phyloP scores from a whole-genome alignment of 2,329 filamentous ascomycete genomes.

The Colletotrichum chlorophyti region DNA sequence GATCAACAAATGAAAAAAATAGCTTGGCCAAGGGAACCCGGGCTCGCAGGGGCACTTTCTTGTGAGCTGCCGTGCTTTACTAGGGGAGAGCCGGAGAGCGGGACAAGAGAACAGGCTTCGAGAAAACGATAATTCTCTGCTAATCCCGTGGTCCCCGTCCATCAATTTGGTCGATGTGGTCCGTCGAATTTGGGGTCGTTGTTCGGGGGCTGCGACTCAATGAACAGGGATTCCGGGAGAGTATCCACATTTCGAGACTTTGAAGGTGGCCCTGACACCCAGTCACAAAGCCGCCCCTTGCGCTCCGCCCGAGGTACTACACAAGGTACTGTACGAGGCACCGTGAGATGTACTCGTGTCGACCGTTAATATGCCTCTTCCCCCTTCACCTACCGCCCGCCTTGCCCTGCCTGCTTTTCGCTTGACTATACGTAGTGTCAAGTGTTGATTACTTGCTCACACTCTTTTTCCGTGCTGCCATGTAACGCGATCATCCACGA shows the following conservation, averaged over 20 bases:
- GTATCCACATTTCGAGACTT: constrained; percentile 24
- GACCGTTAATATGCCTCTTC: not conserved
- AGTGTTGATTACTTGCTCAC: too few species aligned
- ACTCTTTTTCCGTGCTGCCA: constrained; percentile 13
- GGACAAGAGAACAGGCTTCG: constrained; percentile 13
- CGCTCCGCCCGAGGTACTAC: constrained; percentile 16
- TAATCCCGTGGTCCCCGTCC: constrained; percentile 20
- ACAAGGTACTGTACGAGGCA: not conserved
- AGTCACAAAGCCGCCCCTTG: constrained; percentile 26
- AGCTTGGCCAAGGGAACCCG: too few species aligned
- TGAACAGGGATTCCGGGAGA: constrained; percentile 21
- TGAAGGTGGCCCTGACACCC: constrained; percentile 25
- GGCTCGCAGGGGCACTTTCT: too few species aligned
- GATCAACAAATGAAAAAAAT: too few species aligned
- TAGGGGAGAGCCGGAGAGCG: not conserved
- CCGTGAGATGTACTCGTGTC: not conserved
- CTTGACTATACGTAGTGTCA: too few species aligned
- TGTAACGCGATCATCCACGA: constrained; percentile 5
- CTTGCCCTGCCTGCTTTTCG: constrained; percentile 3
- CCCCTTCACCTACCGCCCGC: not conserved
- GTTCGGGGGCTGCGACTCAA: constrained; percentile 24
- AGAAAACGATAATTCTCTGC: constrained; percentile 27
- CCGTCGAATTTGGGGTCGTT: constrained; percentile 21
- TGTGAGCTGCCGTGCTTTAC: too few species aligned
- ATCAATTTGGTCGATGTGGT: constrained; percentile 27